phyloP scores from a whole-genome alignment of 2,329 filamentous ascomycete species.

The Gaeumannomyces sp. region DNA sequence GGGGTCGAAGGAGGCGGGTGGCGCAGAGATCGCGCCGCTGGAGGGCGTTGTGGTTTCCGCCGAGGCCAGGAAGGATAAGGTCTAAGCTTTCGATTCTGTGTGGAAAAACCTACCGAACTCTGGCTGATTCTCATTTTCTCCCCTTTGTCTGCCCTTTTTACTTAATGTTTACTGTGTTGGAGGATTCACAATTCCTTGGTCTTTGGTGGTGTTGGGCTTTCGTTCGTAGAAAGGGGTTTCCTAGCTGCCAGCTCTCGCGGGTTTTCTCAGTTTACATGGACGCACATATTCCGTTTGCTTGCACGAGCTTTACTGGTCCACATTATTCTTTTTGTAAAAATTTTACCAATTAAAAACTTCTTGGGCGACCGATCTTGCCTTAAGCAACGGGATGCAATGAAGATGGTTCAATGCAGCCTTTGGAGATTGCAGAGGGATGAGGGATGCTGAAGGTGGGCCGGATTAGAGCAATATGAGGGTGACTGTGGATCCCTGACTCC shows the following conservation, averaged over 20 bases:
- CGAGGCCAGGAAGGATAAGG: constrained; percentile 2
- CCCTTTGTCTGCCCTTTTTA: neutral
- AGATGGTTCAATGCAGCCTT: neutral
- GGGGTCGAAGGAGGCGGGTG: neutral
- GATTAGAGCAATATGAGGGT: neutral
- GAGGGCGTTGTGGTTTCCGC: constrained; percentile 1
- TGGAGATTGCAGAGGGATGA: neutral
- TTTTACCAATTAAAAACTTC: neutral
- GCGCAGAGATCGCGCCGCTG: neutral
- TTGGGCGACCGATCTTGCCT: neutral
- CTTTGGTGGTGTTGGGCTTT: no score
- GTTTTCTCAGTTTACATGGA: neutral
- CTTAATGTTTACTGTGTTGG: neutral
- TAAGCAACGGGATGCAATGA: neutral
- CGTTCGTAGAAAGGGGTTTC: neutral
- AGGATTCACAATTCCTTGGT: neutral
- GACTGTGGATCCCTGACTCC: neutral
- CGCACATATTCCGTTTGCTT: neutral
- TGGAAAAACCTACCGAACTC: neutral
- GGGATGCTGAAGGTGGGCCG: no score
- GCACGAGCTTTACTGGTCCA: neutral
- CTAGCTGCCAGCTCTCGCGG: no score
- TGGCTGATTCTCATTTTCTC: neutral
- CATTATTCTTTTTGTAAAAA: neutral
- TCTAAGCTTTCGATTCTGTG: neutral